These are phyloP conservation scores for Xylariaceae sp. DNA, from an alignment of 2,329 filamentous ascomycete species.

Conservation along the genomic window DNA sequence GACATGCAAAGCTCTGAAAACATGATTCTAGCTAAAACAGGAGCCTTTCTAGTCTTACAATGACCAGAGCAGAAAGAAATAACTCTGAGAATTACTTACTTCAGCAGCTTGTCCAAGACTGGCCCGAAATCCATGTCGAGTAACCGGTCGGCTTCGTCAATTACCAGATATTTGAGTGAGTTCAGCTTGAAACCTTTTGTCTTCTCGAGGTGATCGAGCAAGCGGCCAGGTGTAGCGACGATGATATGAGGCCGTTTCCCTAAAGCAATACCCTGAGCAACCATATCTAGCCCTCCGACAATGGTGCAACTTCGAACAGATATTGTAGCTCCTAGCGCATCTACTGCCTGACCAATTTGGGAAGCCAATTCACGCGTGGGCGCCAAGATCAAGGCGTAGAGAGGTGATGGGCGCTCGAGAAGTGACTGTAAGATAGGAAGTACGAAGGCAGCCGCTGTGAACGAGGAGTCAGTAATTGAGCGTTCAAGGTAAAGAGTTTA, in stretches of 20 bases:
- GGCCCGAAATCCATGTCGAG: constrained; percentile 95
- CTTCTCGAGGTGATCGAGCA: constrained; percentile 93
- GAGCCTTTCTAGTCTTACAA: too few species aligned
- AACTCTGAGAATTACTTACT: too few species aligned
- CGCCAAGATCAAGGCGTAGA: constrained; percentile 89
- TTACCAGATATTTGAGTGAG: constrained; percentile 84
- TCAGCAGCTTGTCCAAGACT: constrained; percentile 90
- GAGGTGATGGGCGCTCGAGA: constrained; percentile 82
- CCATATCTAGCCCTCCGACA: constrained; percentile 95
- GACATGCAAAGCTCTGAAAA: too few species aligned
- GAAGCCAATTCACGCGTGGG: constrained; percentile 93
- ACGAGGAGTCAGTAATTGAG: constrained; percentile 11
- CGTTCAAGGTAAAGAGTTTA: too few species aligned
- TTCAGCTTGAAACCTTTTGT: constrained; percentile 93
- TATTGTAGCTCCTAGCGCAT: constrained; percentile 85
- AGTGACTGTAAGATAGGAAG: constrained; percentile 90
- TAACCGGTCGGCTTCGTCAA: constrained; percentile 92
- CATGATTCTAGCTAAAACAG: too few species aligned
- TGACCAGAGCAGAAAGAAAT: too few species aligned
- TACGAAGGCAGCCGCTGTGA: constrained; percentile 82
- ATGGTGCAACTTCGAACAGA: constrained; percentile 86
- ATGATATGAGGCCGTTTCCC: constrained; percentile 93
- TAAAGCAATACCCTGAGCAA: constrained; percentile 86
- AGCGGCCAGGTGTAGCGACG: constrained; percentile 87
- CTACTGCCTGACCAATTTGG: constrained; percentile 88